Evolutionary conservation across 768 basidiomycete species (phyloP).

Genomic region (Podaxis sp.): DNA sequence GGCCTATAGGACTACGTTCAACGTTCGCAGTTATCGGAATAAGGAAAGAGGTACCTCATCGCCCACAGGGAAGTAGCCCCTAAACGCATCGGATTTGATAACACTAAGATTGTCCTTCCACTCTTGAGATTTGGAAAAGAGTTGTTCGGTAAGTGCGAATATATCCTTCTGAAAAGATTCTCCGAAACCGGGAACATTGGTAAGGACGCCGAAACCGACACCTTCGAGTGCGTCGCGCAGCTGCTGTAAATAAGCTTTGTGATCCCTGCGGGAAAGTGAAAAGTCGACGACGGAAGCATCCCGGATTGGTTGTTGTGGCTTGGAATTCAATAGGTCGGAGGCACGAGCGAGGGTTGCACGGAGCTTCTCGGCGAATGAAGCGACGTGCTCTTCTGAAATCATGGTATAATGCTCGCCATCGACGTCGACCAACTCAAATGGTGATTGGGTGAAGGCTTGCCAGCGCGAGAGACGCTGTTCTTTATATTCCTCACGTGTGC

Average conservation of each 20-base stretch:
- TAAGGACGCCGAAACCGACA: not conserved
- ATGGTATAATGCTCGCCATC: slow-evolving; percentile 7
- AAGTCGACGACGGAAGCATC: not conserved
- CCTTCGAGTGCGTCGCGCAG: not conserved
- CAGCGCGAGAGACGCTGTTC: not conserved
- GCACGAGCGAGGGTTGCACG: slow-evolving; percentile 1
- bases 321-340: not conserved
- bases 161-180: not conserved
- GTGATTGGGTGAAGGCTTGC: not conserved
- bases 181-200: not conserved
- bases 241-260: not conserved
- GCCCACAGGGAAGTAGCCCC: slow-evolving; percentile 1
- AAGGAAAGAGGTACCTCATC: not conserved
- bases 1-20: not conserved
- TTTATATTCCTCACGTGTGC: slow-evolving; percentile 3
- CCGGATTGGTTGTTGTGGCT: not conserved
- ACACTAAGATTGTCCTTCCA: not conserved
- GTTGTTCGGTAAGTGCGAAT: not conserved
- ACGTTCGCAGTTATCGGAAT: not conserved
- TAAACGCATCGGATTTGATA: not conserved
- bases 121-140: slow-evolving; percentile 1
- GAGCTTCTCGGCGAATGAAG: slow-evolving; percentile 3
- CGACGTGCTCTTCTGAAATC: slow-evolving; percentile 1
- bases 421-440: slow-evolving; percentile 4
- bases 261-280: not conserved